Percentiles rank a stretch among this genome's conserved stretches.
phyloP scores from a whole-genome alignment of 1,284 basidiomycete genomes.

The Microbotryomycetes sp. region DNA sequence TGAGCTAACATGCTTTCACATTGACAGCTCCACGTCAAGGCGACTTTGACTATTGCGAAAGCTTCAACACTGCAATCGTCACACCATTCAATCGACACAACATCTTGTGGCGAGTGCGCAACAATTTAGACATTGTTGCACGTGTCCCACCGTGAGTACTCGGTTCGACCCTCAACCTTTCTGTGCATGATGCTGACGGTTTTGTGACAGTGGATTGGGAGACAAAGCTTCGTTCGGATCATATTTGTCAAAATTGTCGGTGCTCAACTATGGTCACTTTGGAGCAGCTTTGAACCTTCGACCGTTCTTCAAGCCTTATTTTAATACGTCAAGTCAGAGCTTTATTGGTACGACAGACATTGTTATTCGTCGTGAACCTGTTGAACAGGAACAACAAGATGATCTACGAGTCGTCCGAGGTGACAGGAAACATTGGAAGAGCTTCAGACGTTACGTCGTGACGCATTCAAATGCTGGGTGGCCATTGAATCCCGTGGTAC shows the following conservation, averaged over 20 bases:
- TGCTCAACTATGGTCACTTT: constrained; percentile 20
- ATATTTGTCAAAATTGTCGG: background rate
- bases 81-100: constrained; percentile 19
- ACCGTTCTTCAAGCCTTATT: background rate
- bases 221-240: constrained; percentile 9
- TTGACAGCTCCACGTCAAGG: background rate
- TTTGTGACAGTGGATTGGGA: constrained; percentile 3
- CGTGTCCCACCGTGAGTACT: constrained; percentile 10
- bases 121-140: constrained; percentile 24
- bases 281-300: constrained; percentile 11
- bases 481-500: background rate
- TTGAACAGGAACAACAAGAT: no score
- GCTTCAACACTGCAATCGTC: background rate
- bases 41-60: background rate
- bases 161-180: background rate
- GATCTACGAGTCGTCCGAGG: no score
- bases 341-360: background rate
- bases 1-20: background rate
- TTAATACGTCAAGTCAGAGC: background rate
- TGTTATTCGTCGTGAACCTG: background rate
- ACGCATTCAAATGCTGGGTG: background rate
- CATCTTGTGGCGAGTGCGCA: constrained; percentile 24
- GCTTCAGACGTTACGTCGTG: background rate
- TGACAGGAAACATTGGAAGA: background rate
- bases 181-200: background rate